These are phyloP conservation scores for Fomitopsis serialis DNA, from an alignment of 768 basidiomycete species.

Conservation along the genomic window DNA sequence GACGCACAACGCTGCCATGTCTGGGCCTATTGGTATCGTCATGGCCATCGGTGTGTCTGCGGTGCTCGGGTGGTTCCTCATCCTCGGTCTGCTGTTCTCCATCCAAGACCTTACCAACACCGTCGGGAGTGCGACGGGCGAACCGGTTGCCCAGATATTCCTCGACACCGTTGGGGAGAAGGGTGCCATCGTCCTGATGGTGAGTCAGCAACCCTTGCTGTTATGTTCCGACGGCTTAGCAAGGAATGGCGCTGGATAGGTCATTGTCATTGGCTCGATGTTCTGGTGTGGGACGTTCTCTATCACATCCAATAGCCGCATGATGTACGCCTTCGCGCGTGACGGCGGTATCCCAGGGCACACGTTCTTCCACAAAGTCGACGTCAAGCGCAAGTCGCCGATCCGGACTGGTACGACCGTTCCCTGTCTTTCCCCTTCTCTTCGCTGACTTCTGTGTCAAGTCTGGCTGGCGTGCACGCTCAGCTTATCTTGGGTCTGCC, in stretches of 20 bases:
- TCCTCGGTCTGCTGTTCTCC: constrained; percentile 68
- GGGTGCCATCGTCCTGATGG: constrained; percentile 74
- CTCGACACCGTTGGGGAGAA: constrained; percentile 69
- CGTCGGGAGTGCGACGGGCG: constrained; percentile 45
- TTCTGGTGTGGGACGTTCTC: constrained; percentile 78
- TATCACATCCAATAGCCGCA: constrained; percentile 71
- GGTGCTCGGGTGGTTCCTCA: constrained; percentile 69
- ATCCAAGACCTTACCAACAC: constrained; percentile 66
- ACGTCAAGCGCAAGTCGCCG: constrained; percentile 52
- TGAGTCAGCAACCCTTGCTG: constrained; percentile 17
- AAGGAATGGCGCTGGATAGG: constrained; percentile 24
- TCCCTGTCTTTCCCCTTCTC: not conserved
- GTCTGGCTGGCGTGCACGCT: constrained; percentile 79
- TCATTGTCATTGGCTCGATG: constrained; percentile 68
- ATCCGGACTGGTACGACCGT: constrained; percentile 52
- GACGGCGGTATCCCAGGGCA: constrained; percentile 72
- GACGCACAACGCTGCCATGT: constrained; percentile 55
- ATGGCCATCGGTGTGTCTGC: constrained; percentile 72
- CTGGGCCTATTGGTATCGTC: constrained; percentile 62
- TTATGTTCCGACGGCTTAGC: not conserved
- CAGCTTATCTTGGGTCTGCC: constrained; percentile 73
- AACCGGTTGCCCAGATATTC: constrained; percentile 78
- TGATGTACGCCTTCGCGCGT: constrained; percentile 80
- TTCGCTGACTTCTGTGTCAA: constrained; percentile 18
- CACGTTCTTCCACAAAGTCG: constrained; percentile 61